A percentile compares a stretch with the other conserved stretches of the same genome.
Conservation (phyloP, 208 protist genomes). For the Leptomonas pyrrhocoris region DNA sequence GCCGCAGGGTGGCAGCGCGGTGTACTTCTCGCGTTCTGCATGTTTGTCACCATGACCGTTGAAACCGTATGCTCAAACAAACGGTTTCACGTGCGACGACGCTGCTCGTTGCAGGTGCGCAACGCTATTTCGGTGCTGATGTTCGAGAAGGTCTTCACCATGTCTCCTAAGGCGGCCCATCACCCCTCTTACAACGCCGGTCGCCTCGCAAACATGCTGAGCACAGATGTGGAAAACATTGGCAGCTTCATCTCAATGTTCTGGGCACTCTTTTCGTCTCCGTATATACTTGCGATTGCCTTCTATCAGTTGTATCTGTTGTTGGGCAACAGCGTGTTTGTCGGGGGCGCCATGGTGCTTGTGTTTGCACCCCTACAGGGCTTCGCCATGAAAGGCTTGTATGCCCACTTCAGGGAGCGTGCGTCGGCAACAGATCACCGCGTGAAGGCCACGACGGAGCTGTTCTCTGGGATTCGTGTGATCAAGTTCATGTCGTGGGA, state of each 20-base stretch:
- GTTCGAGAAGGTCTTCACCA: constrained; percentile 83
- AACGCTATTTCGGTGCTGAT: constrained; percentile 68
- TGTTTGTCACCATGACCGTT: constrained; percentile 4
- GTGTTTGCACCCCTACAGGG: constrained; percentile 68
- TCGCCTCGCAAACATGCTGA: constrained; percentile 75
- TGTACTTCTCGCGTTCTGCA: not conserved
- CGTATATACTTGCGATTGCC: constrained; percentile 52
- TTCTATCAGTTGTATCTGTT: constrained; percentile 53
- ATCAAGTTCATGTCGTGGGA: constrained; percentile 94
- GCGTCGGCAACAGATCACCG: constrained; percentile 75
- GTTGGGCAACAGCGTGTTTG: constrained; percentile 64
- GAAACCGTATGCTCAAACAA: not conserved
- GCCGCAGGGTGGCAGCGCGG: constrained; percentile 9
- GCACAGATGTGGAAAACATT: constrained; percentile 3
- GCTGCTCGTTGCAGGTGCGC: constrained; percentile 43
- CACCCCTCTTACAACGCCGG: constrained; percentile 70
- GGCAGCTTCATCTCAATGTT: not conserved
- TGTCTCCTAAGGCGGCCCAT: constrained; percentile 44
- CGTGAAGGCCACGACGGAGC: constrained; percentile 88
- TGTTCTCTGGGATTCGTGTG: constrained; percentile 86
- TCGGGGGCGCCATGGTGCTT: constrained; percentile 63
- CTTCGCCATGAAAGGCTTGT: constrained; percentile 39
- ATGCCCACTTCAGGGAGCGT: constrained; percentile 18
- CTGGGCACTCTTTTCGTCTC: constrained; percentile 39
- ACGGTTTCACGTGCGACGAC: constrained; percentile 40